Evolutionary conservation across 106 monocot genomes (phyloP), one percentile per base, ranked within the genome.

Genomic region (Apostasia ramifera): DNA sequence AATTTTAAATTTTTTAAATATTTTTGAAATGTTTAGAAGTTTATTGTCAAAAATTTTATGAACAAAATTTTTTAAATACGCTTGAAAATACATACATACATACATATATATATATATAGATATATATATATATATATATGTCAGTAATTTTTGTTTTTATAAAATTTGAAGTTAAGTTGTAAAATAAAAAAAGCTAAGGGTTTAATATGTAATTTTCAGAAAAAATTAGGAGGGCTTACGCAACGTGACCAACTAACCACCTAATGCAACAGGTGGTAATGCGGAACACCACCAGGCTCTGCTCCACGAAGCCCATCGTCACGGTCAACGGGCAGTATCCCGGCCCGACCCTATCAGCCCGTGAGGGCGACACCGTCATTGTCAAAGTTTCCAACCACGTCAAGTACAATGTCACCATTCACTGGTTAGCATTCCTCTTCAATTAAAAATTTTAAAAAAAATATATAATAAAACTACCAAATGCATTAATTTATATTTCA

Each of bases 301-400:
- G 86, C 70, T 58, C 76, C 40, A 66, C 60, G 47, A 86, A 71
- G 70, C 57, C 71, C 38, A 86, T 86, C 44, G 79, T 82, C 13
- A 86, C 82, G 8, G 86, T 82, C 41, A 86, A 86, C 63, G 86
- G 82, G 0, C 15, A 70, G 42, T 86, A 73, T 67, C 86, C 82
- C 0, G 86, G 86, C 11, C 86, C 82, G 37, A 82, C 82, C 0
- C 55, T 82, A 14, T 82, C 79, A 0, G 86, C 82, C 0, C 57
- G 77, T 47, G 86, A 86, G 67, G 86, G 70, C 11, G 86, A 86
- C 62, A 79, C 66, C 14, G 79, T 86, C 26, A 49, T 82, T 39
- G 79, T 86, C 13, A 82, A 79, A 61, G 82, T 86, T 38, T 66
- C 66, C 44, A 86, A 86, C 57, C 76, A 86, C 13, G 79, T 76